Evolutionary conservation across 2,329 filamentous ascomycete genomes (phyloP), one percentile per base, ranked within the genome.

Genomic region (Claviceps sp.): DNA sequence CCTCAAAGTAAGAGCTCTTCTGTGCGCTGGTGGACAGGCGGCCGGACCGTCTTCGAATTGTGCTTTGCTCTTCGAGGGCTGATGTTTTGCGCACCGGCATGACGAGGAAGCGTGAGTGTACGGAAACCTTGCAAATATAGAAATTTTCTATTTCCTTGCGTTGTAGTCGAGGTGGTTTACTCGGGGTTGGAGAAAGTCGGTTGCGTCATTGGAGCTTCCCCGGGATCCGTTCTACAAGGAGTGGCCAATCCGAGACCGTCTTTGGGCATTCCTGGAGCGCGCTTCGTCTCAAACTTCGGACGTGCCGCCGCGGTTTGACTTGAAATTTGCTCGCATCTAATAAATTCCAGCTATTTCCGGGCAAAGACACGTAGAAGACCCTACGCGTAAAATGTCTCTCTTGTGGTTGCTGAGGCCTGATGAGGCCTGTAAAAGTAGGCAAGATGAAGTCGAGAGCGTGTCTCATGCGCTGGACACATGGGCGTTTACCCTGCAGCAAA

Each of bases 1-100:
- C 53, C 30, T 77, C 75, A 59, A 78, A 78, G 60, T 79, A 79
- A 18, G 63, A 65, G 64, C 75, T 79, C 65, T 70, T 78, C 56
- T 70, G 65, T 20, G 68, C 65, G 26, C 69, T 70, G 60, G 65
- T 70, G 18, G 69, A 69, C 40, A 73, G 60, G 45, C 76, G 75
- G 22, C 66, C 60, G 5, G 77, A 79, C 49, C 72, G 69, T n/a
- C 73, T 70, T 18, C 72, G 71, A 14, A 11, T 24, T 3, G 40
- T 46, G 44, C 24, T 42, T n/a, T 34, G 34, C 26, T 48, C 24
- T 22, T 48, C 40, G 30, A 51, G 24, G 9, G 22, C 37, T 5
- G 38, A 22, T 50, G 41, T 45, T 45, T 50, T 50, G 26, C 53
- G 50, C 30, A 47, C 38, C 7, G 50, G 44, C 53, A 54, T 54